Percentiles rank a stretch among this genome's conserved stretches.
Conservation (phyloP, 148 eudicot species). For the Spergularia bocconei region DNA sequence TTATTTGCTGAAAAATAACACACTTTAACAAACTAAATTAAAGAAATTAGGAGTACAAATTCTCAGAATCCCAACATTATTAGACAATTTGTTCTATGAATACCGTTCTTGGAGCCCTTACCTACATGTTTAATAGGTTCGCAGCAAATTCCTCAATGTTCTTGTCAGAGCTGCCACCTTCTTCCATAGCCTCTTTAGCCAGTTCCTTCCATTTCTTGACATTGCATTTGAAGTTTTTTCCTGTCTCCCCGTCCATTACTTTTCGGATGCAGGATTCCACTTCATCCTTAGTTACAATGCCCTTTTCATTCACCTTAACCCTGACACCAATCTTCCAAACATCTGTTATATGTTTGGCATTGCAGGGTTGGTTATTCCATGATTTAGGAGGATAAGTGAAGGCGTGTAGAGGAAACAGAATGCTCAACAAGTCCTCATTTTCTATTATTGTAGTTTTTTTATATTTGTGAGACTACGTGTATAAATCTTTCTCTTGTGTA, state of each 20-base stretch:
- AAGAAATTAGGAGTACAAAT: too few species aligned
- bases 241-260: slow-evolving; percentile 42
- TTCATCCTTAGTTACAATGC: slow-evolving; percentile 34
- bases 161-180: slow-evolving; percentile 49
- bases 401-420: too few species aligned
- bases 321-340: slow-evolving; percentile 43
- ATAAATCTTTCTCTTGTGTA: slow-evolving; percentile 23
- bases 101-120: background rate
- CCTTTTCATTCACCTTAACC: slow-evolving; percentile 28
- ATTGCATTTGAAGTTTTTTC: slow-evolving; percentile 31
- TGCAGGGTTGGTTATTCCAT: slow-evolving; percentile 42
- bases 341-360: slow-evolving; percentile 43
- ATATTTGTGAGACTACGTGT: background rate
- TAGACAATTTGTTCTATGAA: too few species aligned
- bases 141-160: slow-evolving; percentile 37
- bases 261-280: slow-evolving; percentile 27
- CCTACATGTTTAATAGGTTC: slow-evolving; percentile 6
- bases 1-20: too few species aligned
- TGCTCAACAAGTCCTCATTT: too few species aligned
- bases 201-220: slow-evolving; percentile 34
- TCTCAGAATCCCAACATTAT: too few species aligned
- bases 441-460: too few species aligned
- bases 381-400: too few species aligned
- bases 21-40: too few species aligned
- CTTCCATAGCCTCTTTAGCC: slow-evolving; percentile 33